Evolutionary conservation across 2,329 filamentous ascomycete species (phyloP), one percentile per base, ranked within the genome.

Genomic region (Diaporthe longicolla): DNA sequence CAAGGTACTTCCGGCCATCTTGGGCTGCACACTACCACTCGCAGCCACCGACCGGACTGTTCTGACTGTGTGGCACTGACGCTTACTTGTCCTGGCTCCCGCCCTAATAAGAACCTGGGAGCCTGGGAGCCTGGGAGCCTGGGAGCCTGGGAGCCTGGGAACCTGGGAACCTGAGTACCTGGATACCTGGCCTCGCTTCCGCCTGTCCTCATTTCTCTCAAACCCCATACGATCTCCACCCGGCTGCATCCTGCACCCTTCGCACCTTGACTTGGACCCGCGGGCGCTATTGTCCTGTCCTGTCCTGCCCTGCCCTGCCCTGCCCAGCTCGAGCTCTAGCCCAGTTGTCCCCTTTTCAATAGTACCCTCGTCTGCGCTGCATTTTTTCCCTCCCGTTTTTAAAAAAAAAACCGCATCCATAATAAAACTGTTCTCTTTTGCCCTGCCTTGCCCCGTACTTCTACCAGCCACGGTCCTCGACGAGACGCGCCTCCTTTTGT

Each of bases 191-290:
- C 71, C 75, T 77, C 77, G 78, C 76, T 77, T 74, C 77, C 70
- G 70, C 57, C 76, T 75, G 77, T 77, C 76, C 72, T 72, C 74
- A 74, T 76, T 73, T 76, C 73, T 73, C 74, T 78, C 74, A 73
- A 70, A 59, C 72, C 69, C 76, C 76, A 76, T 75, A 73, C 59
- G 73, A 73, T 76, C 74, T 77, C 78, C 76, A 78, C 78, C 76
- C 72, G 71, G 63, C 74, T 73, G 70, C 74, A 78, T 77, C 75
- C 77, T 74, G 68, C 72, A 74, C 74, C 74, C 59, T 68, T 68
- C 63, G 63, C 63, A 68, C 48, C 26, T 54, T 29, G 63, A 68
- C 63, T 54, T 68, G 63, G 63, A 68, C 63, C 63, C 63, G 63
- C 63, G 48, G 63, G 45, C 63, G 32, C 63, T 68, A 68, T 52